Evolutionary conservation across 1,284 basidiomycete species (phyloP).

Genomic region (Ceratobasidium theobromae): DNA sequence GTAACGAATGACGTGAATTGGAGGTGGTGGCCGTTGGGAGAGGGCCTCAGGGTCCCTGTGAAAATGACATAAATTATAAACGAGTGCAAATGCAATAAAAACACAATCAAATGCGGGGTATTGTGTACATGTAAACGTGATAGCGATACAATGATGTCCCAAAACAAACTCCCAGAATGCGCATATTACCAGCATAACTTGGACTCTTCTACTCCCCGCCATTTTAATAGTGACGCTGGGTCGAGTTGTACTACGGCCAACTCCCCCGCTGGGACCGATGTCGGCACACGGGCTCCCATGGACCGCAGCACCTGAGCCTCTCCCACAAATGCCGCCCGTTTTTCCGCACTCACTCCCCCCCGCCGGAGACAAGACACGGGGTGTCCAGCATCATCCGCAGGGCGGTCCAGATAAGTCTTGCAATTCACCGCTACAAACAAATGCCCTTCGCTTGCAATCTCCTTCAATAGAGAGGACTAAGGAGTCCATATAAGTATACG

Average conservation of each 20-base stretch:
- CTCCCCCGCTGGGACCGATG: not conserved
- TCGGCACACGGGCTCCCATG: slow-evolving; percentile 18
- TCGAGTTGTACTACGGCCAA: slow-evolving; percentile 22
- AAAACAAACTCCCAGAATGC: not conserved
- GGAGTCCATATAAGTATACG: not conserved
- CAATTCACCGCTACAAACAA: slow-evolving; percentile 22
- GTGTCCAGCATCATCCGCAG: slow-evolving; percentile 1
- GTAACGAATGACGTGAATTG: slow-evolving; percentile 27
- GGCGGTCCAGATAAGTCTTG: slow-evolving; percentile 4
- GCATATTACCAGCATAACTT: slow-evolving; percentile 24
- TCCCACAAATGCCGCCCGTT: slow-evolving; percentile 25
- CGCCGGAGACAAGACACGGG: slow-evolving; percentile 14
- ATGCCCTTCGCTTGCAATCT: slow-evolving; percentile 19
- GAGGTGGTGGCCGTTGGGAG: slow-evolving; percentile 4
- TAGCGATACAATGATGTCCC: not conserved
- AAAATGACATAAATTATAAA: not conserved
- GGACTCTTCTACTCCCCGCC: slow-evolving; percentile 23
- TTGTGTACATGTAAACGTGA: not conserved
- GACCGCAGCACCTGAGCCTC: slow-evolving; percentile 22
- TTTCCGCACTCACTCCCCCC: not conserved
- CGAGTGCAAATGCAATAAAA: not conserved
- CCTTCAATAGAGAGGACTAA: slow-evolving; percentile 4
- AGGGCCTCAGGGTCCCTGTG: slow-evolving; percentile 13
- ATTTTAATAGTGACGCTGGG: slow-evolving; percentile 14
- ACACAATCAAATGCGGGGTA: not conserved